These are phyloP conservation scores for Bauhinia variegata DNA, from an alignment of 306 rosid genomes.

Conservation along the genomic window DNA sequence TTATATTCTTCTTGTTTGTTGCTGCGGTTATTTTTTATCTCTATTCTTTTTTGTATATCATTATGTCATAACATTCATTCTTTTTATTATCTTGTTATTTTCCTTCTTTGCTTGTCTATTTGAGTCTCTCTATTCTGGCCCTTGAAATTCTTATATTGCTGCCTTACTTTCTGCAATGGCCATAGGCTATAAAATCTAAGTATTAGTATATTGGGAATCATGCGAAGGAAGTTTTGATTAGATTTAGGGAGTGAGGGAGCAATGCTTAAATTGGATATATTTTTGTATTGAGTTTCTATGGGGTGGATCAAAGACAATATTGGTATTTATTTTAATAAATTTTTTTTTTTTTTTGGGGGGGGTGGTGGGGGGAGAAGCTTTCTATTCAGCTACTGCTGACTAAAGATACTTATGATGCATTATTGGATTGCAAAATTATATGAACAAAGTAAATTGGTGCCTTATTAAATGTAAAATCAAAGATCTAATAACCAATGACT, in stretches of 20 bases:
- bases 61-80: neutral
- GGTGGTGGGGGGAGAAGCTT: neutral
- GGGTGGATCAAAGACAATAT: neutral
- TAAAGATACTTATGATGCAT: neutral
- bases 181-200: neutral
- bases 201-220: neutral
- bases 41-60: too few species aligned
- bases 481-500: conserved; percentile 9
- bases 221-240: neutral
- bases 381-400: conserved; percentile 13
- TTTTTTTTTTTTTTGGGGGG: too few species aligned
- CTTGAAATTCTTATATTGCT: neutral
- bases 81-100: neutral
- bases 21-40: too few species aligned
- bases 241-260: neutral
- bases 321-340: too few species aligned
- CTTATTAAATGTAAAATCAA: conserved; percentile 27
- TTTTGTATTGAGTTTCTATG: neutral
- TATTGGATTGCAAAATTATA: conserved; percentile 18
- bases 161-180: neutral
- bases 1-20: too few species aligned
- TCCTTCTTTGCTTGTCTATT: neutral
- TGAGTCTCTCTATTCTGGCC: neutral
- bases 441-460: conserved; percentile 10
- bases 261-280: neutral